These are phyloP conservation scores for Limnomonas spitsbergensis DNA, from an alignment of 139 green algal genomes.

Conservation along the genomic window DNA sequence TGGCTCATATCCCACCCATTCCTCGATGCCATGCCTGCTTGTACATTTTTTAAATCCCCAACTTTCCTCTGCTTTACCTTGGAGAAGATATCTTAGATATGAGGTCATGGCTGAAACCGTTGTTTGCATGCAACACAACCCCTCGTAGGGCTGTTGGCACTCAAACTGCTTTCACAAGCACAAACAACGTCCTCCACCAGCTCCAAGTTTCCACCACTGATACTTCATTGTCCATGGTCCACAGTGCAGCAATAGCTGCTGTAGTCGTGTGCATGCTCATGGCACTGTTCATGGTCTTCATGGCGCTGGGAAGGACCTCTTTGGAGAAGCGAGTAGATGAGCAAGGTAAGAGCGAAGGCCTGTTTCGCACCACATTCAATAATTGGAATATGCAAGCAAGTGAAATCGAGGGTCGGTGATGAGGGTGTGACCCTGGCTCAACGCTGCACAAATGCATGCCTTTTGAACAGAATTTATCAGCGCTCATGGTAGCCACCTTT, in stretches of 20 bases:
- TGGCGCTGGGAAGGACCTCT: slow-evolving; percentile 25
- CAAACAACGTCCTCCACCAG: neutral
- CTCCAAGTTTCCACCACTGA: slow-evolving; percentile 2
- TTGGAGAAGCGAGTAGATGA: slow-evolving; percentile 29
- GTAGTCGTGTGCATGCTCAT: slow-evolving; percentile 23
- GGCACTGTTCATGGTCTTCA: slow-evolving; percentile 22
- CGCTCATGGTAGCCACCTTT: no score
- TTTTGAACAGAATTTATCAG: no score
- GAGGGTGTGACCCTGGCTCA: no score
- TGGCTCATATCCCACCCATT: no score
- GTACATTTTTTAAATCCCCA: neutral
- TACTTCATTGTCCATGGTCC: slow-evolving; percentile 2
- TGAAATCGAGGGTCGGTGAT: no score
- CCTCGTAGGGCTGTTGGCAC: slow-evolving; percentile 16
- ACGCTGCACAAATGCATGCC: no score
- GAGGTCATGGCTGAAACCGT: neutral
- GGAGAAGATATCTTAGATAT: neutral
- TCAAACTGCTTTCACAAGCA: slow-evolving; percentile 19
- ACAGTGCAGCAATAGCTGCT: slow-evolving; percentile 12
- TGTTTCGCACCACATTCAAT: neutral
- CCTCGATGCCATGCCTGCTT: neutral
- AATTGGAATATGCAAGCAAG: neutral
- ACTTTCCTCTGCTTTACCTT: neutral
- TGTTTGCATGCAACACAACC: neutral
- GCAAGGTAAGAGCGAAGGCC: no score